Conservation (phyloP, 2,329 filamentous ascomycete species). For the Tolypocladium pustulatum region DNA sequence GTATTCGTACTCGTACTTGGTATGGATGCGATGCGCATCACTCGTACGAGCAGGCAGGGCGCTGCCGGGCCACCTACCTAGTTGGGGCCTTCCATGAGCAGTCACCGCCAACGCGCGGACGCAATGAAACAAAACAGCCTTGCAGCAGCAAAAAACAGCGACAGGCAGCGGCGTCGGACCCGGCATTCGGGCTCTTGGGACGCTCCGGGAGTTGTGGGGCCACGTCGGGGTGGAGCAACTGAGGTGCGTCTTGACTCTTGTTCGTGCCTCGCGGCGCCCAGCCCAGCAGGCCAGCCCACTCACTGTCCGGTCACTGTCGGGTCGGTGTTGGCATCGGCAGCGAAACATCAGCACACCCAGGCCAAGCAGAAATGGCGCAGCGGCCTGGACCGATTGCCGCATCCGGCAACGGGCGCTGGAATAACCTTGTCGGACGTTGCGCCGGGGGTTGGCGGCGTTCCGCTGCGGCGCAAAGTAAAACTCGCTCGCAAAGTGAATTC, state of each 20-base stretch:
- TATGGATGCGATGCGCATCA: neutral
- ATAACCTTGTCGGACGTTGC: neutral
- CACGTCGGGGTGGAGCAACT: neutral
- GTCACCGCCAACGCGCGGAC: neutral
- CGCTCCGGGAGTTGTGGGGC: conserved; percentile 10
- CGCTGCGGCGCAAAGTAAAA: neutral
- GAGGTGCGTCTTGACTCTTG: neutral
- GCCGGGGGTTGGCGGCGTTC: neutral
- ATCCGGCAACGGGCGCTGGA: neutral
- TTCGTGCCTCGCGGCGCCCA: neutral
- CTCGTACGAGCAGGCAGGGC: neutral
- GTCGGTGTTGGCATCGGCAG: neutral
- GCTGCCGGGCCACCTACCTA: neutral
- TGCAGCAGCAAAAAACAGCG: neutral
- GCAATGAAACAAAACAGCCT: neutral
- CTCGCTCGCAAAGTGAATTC: neutral
- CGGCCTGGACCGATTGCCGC: neutral
- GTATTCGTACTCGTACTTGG: neutral
- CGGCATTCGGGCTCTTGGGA: conserved; percentile 18
- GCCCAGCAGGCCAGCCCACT: too few relatives aligned
- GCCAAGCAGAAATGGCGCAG: neutral
- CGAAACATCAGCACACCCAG: neutral
- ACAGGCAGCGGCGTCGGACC: neutral
- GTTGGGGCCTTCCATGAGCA: neutral
- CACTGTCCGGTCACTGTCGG: too few relatives aligned